Evolutionary conservation across 208 protist species (phyloP), one percentile per base, ranked within the genome.

Genomic region (Leishmania braziliensis): DNA sequence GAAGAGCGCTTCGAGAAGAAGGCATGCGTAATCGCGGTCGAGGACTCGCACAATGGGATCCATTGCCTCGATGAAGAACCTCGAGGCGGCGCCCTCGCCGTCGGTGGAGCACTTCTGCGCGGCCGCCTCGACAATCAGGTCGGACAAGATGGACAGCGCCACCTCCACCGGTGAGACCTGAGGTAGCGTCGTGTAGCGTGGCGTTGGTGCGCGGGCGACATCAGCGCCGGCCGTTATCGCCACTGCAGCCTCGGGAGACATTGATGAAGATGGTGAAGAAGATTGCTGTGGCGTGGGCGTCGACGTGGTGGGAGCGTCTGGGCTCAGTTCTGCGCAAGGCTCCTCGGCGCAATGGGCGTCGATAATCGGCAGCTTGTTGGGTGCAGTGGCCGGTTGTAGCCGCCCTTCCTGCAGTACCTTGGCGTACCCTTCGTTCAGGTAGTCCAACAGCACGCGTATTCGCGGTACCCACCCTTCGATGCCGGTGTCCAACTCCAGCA

Each of bases 401-500:
- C 79, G 81, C 5, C 81, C 79, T 50, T 85, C 78, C 60, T 4
- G 39, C 10, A 79, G 50, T 2, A 78, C 79, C 75, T 68, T 80
- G 10, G 63, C 77, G 51, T 86, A 79, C 83, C 80, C 85, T 6
- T 50, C n/a, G 33, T 68, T 54, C 48, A 96, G 73, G 66, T 87
- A 86, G 72, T 96, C 91, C 68, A 96, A 69, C 60, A 95, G 78
- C 33, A 82, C 72, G 54, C 82, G 84, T 70, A 95, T 84, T 29
- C 84, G 84, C 50, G 79, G 71, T 26, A 73, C 79, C 82, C 82
- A 85, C 9, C 83, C 78, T 43, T 89, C 89, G 26, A 89, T 77
- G 23, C 91, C 91, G 33, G 85, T 90, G 83, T 91, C 89, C 75
- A 96, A 84, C 81, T 96, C 93, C 75, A 96, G 81, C 66, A 96